Evolutionary conservation across 352 stramenopile genomes (phyloP).

Genomic region (Pythium sukuiense): DNA sequence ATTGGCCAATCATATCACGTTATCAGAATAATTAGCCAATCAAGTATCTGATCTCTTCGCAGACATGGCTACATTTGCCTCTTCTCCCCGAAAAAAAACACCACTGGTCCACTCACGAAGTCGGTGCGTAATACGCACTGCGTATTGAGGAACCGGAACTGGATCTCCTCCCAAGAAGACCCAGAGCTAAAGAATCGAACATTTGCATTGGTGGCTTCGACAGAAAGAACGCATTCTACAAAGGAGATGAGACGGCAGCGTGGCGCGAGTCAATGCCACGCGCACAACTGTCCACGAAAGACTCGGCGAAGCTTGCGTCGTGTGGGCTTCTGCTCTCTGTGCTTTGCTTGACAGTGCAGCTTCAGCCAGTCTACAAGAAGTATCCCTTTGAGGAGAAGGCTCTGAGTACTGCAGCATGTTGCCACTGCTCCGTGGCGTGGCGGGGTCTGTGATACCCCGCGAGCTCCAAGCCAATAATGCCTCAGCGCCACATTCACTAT

Average conservation of each 20-base stretch:
- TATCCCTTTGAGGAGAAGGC: not conserved
- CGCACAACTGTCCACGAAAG: not conserved
- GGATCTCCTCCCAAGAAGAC: not conserved
- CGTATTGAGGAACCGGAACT: not conserved
- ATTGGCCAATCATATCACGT: conserved; percentile 8
- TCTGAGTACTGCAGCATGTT: not conserved
- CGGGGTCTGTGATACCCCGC: not conserved
- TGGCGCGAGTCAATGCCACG: not conserved
- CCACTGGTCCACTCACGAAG: not conserved
- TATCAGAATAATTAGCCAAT: conserved; percentile 10
- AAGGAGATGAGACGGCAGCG: not conserved
- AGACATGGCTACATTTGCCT: conserved; percentile 19
- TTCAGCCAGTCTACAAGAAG: not conserved
- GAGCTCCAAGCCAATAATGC: conserved; percentile 7
- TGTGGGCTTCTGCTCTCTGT: not conserved
- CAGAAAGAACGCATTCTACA: conserved; percentile 6
- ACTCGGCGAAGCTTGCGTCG: not conserved
- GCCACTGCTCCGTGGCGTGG: not conserved
- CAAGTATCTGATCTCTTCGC: not conserved
- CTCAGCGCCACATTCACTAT: not conserved
- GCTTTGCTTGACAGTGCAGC: not conserved
- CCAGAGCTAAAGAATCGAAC: conserved; percentile 2
- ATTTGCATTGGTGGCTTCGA: not conserved
- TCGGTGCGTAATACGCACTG: not conserved
- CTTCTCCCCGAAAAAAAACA: conserved; percentile 1